Percentiles rank a stretch among this genome's conserved stretches.
These are phyloP conservation scores for Aureobasidium pullulans DNA, from an alignment of 2,329 filamentous ascomycete genomes.

Conservation along the genomic window DNA sequence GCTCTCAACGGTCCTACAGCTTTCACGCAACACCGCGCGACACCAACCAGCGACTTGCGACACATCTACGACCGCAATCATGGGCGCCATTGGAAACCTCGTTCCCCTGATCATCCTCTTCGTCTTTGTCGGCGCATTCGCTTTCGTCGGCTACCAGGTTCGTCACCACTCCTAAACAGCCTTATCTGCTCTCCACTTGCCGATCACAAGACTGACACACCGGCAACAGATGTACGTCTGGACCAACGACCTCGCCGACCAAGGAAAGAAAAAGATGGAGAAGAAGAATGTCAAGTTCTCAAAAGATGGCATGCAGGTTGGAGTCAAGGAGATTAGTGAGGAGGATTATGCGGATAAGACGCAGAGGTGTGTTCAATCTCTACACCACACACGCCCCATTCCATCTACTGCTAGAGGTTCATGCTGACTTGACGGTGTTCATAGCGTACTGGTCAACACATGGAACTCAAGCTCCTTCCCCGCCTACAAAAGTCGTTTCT, in stretches of 20 bases:
- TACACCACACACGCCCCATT: neutral
- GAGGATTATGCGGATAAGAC: conserved; percentile 69
- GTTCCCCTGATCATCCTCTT: conserved; percentile 61
- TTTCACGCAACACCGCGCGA: neutral
- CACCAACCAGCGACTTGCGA: neutral
- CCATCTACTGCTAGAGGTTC: neutral
- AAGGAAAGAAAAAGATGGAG: conserved; percentile 62
- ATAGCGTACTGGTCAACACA: conserved; percentile 41
- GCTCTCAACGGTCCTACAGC: too few relatives aligned
- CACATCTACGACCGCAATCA: conserved; percentile 16
- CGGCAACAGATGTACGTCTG: conserved; percentile 53
- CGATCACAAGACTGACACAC: neutral
- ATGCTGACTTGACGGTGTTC: neutral
- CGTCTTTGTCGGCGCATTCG: conserved; percentile 48
- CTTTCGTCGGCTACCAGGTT: conserved; percentile 61
- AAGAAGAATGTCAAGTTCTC: conserved; percentile 69
- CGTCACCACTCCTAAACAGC: neutral
- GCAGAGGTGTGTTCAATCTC: conserved; percentile 42
- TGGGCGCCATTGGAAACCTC: conserved; percentile 42
- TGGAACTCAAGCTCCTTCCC: conserved; percentile 37
- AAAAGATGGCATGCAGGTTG: conserved; percentile 64
- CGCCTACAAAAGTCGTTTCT: conserved; percentile 29
- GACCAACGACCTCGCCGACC: conserved; percentile 56
- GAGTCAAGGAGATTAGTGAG: conserved; percentile 59
- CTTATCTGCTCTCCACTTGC: neutral